Evolutionary conservation across 176 grass and related monocot species (phyloP), one percentile per base, ranked within the genome.

Genomic region (Alopecurus myosuroides): DNA sequence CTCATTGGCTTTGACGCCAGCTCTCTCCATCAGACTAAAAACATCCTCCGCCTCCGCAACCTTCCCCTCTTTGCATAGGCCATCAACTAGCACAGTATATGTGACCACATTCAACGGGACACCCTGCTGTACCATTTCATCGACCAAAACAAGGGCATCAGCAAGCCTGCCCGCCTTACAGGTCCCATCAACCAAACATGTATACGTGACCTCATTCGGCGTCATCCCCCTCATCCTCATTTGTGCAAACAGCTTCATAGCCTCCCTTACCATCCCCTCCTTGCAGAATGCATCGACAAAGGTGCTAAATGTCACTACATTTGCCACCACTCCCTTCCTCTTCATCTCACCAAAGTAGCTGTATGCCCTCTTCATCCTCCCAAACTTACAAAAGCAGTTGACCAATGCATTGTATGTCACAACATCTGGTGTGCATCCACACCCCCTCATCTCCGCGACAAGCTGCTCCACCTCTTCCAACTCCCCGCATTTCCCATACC

Each of bases 261-360:
- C 93, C 41, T 95, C 97, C 72, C 44, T 84, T 35, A 94, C 85
- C 93, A 98, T 89, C 15, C 93, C 91, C 81, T 94, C 84, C 80
- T 98, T 98, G 89, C 91, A 98, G 52, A 98, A 94, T 26, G 97
- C 93, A 94, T 95, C 89, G 0, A 98, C 84, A 85, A 98, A 82
- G 51, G 93, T 98, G 80, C 93, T 98, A 41, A 92, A 88, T 18
- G 93, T 98, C 33, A 95, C 91, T 69, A 95, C 78, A 87, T 98
- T 98, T 10, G 91, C 85, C 56, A 71, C 72, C 74, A 98, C 63
- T 62, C 68, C 78, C 36, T 75, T 53, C 40, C 50, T 93, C 80
- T 94, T 99, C 93, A 99, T 90, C 46, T 96, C 91, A 12, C 78
- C 92, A 83, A 96, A 86, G 70, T 92, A 96, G 41, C 57, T 63